Evolutionary conservation across 2,329 filamentous ascomycete genomes (phyloP).

Genomic region (Fusarium udum): DNA sequence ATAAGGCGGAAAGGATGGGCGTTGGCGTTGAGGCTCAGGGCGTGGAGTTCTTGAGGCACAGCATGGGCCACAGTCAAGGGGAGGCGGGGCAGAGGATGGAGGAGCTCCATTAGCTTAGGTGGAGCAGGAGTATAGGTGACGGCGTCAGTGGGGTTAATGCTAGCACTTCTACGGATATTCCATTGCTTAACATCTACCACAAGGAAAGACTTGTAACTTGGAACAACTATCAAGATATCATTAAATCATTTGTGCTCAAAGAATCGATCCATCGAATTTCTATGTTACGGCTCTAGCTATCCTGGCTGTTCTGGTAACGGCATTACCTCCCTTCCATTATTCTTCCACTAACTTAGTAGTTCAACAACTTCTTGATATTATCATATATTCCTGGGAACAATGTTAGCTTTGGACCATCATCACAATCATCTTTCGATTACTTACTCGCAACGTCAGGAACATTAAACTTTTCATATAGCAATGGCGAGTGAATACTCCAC

Average conservation of each 20-base stretch:
- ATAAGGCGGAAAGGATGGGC: conserved; percentile 1
- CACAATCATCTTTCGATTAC: conserved; percentile 50
- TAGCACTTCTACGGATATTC: not conserved
- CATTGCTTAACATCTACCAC: not conserved
- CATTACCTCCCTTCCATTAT: not conserved
- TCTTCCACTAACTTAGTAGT: conserved; percentile 59
- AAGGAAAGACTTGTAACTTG: not conserved
- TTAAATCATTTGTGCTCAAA: not conserved
- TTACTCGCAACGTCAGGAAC: conserved; percentile 87
- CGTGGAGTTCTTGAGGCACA: conserved; percentile 31
- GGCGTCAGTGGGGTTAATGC: conserved; percentile 21
- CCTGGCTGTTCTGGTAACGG: not conserved
- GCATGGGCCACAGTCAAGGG: conserved; percentile 28
- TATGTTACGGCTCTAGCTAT: not conserved
- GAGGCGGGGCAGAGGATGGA: conserved; percentile 38
- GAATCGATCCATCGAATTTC: not conserved
- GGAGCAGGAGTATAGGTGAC: conserved; percentile 24
- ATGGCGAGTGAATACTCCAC: conserved; percentile 86
- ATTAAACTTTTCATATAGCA: conserved; percentile 83
- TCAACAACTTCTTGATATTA: conserved; percentile 71
- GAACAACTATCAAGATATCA: not conserved
- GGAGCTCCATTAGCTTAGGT: conserved; percentile 32
- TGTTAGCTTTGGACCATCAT: conserved; percentile 9
- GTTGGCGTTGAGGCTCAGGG: conserved; percentile 34
- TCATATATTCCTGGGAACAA: conserved; percentile 71